These are phyloP conservation scores for Casuarina cunninghamiana DNA, from an alignment of 306 rosid species.

Conservation along the genomic window DNA sequence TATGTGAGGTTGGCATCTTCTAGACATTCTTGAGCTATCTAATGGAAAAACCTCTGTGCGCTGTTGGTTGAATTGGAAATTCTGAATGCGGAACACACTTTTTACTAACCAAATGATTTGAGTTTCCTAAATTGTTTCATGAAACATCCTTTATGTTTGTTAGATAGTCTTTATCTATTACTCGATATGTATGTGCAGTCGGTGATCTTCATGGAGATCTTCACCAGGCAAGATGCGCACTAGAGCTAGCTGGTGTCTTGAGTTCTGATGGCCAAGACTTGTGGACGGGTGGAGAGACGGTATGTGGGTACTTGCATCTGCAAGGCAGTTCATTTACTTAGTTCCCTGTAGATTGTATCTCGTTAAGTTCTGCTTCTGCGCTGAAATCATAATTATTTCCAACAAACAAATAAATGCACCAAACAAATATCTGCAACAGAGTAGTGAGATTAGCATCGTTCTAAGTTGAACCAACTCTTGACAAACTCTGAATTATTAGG, in stretches of 20 bases:
- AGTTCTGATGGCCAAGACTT: constrained; percentile 66
- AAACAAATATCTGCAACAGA: background rate
- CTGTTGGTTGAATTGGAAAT: constrained; percentile 16
- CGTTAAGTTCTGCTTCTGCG: background rate
- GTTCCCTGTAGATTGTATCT: background rate
- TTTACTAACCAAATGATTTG: background rate
- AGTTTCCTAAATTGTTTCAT: background rate
- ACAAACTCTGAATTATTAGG: background rate
- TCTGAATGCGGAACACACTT: background rate
- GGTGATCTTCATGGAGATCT: constrained; percentile 99
- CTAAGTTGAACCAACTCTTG: background rate
- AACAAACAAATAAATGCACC: background rate
- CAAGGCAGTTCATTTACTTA: background rate
- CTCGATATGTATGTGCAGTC: constrained; percentile 44
- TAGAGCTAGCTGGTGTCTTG: constrained; percentile 89
- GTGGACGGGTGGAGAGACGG: constrained; percentile 93
- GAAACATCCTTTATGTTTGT: background rate
- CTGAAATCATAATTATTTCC: background rate
- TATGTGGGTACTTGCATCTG: constrained; percentile 24
- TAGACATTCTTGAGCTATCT: background rate
- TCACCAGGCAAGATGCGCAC: constrained; percentile 74
- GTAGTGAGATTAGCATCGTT: background rate
- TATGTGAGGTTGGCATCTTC: background rate
- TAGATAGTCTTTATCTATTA: background rate
- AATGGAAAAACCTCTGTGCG: background rate